These are phyloP conservation scores for Astrocystis sublimbata DNA, from an alignment of 495 filamentous ascomycete genomes.

Conservation along the genomic window DNA sequence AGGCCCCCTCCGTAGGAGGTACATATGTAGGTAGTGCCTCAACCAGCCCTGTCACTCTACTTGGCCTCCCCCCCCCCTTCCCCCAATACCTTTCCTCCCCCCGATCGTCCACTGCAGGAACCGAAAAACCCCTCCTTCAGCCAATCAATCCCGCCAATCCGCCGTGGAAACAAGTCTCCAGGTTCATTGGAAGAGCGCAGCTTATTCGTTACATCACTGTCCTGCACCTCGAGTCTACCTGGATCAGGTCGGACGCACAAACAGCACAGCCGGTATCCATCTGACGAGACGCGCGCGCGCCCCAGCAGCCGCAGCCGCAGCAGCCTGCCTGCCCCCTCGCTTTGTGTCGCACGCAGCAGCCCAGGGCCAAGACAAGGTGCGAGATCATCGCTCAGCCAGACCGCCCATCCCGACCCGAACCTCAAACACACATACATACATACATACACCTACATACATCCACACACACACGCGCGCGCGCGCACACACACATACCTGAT, in stretches of 20 bases:
- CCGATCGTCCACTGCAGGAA: constrained; percentile 8
- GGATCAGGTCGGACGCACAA: neutral
- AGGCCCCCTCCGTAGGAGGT: neutral
- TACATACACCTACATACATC: too few species aligned
- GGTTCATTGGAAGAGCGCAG: constrained; percentile 24
- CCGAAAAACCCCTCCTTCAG: constrained; percentile 19
- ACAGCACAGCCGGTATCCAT: constrained; percentile 2
- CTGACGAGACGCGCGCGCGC: constrained; percentile 10
- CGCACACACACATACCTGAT: too few species aligned
- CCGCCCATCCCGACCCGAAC: constrained; percentile 12
- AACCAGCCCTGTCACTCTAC: too few species aligned
- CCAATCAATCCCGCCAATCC: constrained; percentile 39
- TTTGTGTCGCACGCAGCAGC: constrained; percentile 9
- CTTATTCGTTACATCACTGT: constrained; percentile 38
- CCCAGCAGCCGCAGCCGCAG: neutral
- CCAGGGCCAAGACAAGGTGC: constrained; percentile 18
- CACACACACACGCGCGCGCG: too few species aligned
- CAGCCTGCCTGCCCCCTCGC: neutral
- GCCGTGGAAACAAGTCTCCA: constrained; percentile 26
- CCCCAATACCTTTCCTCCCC: constrained; percentile 11
- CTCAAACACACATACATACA: constrained; percentile 16
- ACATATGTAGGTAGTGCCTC: neutral
- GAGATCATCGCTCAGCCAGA: constrained; percentile 7
- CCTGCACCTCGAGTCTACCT: constrained; percentile 2
- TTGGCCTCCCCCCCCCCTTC: too few species aligned